Conservation (phyloP, 768 basidiomycete genomes). For the Stropharia rugosoannulata region DNA sequence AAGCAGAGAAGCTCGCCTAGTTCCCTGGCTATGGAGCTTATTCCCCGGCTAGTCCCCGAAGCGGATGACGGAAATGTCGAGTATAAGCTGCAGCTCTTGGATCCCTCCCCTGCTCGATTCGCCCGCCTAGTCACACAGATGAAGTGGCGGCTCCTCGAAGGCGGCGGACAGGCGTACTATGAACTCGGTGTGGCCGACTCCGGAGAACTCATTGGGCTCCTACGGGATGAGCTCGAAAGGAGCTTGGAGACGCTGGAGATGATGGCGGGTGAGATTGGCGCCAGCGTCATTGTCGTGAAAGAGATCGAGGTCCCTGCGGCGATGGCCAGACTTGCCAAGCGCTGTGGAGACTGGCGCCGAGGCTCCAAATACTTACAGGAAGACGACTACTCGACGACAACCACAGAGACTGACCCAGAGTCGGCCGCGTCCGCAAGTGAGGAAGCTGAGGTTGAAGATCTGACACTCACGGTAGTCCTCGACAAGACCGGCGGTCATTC, state of each 20-base stretch:
- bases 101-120: constrained; percentile 75
- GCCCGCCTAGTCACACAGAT: constrained; percentile 89
- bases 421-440: constrained; percentile 38
- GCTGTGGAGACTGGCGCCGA: constrained; percentile 30
- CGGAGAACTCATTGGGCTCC: constrained; percentile 82
- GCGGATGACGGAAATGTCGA: constrained; percentile 88
- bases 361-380: constrained; percentile 28
- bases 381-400: constrained; percentile 27
- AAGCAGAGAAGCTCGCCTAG: constrained; percentile 27
- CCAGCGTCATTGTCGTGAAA: constrained; percentile 87
- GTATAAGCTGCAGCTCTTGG: constrained; percentile 89
- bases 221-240: constrained; percentile 68
- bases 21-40: constrained; percentile 30
- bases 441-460: constrained; percentile 34
- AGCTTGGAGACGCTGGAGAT: constrained; percentile 85
- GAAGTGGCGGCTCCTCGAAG: constrained; percentile 91
- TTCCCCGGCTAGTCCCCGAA: constrained; percentile 76
- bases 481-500: constrained; percentile 13
- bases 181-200: constrained; percentile 86
- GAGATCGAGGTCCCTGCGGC: constrained; percentile 76
- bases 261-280: constrained; percentile 95
- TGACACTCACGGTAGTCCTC: constrained; percentile 33
- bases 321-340: constrained; percentile 40
- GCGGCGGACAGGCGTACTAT: constrained; percentile 81
- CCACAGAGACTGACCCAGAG: constrained; percentile 36